Evolutionary conservation across 345 rosid genomes (phyloP).

Genomic region (Conringia planisiliqua): DNA sequence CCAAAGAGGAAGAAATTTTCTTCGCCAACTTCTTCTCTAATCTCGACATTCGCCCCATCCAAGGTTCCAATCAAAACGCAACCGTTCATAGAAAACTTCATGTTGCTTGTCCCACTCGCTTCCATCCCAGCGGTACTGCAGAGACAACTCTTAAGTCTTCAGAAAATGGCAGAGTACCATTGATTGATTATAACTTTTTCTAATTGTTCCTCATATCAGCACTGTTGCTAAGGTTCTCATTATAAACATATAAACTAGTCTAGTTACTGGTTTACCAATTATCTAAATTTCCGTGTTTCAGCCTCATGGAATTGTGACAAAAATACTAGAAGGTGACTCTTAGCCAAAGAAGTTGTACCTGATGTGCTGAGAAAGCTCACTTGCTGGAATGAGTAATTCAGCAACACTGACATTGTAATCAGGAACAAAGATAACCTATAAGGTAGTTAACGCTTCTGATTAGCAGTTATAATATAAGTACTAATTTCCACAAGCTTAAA

Average conservation of each 20-base stretch:
- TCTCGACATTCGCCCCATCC: constrained; percentile 89
- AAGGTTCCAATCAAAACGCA: constrained; percentile 76
- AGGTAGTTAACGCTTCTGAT: constrained; percentile 7
- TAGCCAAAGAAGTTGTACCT: constrained; percentile 41
- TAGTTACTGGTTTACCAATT: not conserved
- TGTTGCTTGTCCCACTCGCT: constrained; percentile 94
- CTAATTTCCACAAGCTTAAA: not conserved
- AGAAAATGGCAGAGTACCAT: not conserved
- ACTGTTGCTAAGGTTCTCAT: not conserved
- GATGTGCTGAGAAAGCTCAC: constrained; percentile 86
- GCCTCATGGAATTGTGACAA: not conserved
- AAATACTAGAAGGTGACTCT: not conserved
- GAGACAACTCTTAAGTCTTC: constrained; percentile 1
- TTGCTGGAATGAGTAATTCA: constrained; percentile 77
- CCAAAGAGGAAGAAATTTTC: constrained; percentile 85
- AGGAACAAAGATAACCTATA: constrained; percentile 70
- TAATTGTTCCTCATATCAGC: not conserved
- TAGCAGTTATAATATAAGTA: not conserved
- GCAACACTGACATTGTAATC: constrained; percentile 88
- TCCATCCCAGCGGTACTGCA: constrained; percentile 92
- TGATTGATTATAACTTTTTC: not conserved
- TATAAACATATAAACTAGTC: not conserved
- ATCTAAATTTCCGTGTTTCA: not conserved
- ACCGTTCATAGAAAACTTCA: constrained; percentile 91
- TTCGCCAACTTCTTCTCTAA: constrained; percentile 76